Base-by-base conservation (phyloP, 805 yeast genomes). In the Wickerhamomyces tratensis region DNA sequence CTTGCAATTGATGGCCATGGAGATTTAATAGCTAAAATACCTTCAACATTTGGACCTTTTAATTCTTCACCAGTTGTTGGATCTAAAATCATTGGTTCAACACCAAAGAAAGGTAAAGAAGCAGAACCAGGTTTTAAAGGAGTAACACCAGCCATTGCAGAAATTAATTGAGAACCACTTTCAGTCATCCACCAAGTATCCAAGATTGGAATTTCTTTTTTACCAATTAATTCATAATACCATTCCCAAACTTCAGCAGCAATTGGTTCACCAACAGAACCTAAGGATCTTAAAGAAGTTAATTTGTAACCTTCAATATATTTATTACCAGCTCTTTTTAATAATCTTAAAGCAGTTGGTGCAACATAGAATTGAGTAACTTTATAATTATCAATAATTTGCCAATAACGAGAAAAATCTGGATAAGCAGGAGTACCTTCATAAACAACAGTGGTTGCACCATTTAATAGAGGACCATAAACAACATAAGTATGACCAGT, bases 1-100 rank as follows among this genome's bases (percentile, higher is more conserved):
- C 98, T 82, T 30, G 98, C 93, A 81, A 93, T 89, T n/a, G 97
- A 88, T 44, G 98, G 98, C 98, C 98, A 93, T 34, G 97, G 76
- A 39, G 79, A 71, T 59, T 79, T 81, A 57, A 93, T 78, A 33
- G 96, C 97, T 49, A 93, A 72, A 30, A 93, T 97, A 67, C 98
- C 98, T 65, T 88, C 98, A 44, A 87, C 96, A 56, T 88, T 94
- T 57, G 86, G 84, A 41, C 86, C 96, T 50, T 70, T 67, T 54
- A 89, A 68, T 59, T 86, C 96, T 54, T 78, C 72, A 53, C 98
- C 98, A 36, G 86, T 64, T 37, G 86, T 91, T 36, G 98, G 98
- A 62, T 93, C 98, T 58, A 93, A 82, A 60, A 93, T 84, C 50
- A 74, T 84, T 14, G 96, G 86, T 49, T 83, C 85, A 50, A 93